These are phyloP conservation scores for Coemansia sp. DNA, from an alignment of 192 early-diverging fungal species.

Conservation along the genomic window DNA sequence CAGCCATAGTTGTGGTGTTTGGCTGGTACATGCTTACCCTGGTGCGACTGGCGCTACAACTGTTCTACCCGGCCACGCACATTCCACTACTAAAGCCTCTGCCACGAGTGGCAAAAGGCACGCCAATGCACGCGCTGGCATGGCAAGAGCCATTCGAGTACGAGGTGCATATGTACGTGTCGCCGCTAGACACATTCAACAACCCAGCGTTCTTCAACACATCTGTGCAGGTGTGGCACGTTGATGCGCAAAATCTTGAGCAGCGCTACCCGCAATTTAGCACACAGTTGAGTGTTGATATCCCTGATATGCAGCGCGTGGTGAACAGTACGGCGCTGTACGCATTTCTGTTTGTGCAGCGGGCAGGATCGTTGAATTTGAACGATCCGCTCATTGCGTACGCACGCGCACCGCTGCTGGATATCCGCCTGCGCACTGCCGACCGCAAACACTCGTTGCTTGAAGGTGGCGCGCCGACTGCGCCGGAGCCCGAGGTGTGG, in stretches of 20 bases:
- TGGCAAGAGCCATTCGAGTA: slow-evolving; percentile 52
- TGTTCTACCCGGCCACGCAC: slow-evolving; percentile 50
- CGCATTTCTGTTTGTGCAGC: slow-evolving; percentile 46
- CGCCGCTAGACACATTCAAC: slow-evolving; percentile 18
- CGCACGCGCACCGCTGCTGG: slow-evolving; percentile 30
- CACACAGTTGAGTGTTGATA: slow-evolving; percentile 11
- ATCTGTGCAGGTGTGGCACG: slow-evolving; percentile 35
- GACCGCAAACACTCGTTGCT: slow-evolving; percentile 36
- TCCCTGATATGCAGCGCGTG: slow-evolving; percentile 20
- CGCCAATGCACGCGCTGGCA: slow-evolving; percentile 23
- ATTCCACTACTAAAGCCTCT: slow-evolving; percentile 40
- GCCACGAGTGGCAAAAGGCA: slow-evolving; percentile 1
- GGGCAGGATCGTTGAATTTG: slow-evolving; percentile 22
- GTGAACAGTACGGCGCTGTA: slow-evolving; percentile 32
- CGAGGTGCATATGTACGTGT: slow-evolving; percentile 43
- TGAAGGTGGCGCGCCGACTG: neutral
- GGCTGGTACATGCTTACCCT: slow-evolving; percentile 33
- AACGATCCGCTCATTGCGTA: slow-evolving; percentile 24
- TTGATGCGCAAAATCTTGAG: slow-evolving; percentile 26
- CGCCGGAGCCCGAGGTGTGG: slow-evolving; percentile 18
- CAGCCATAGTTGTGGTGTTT: slow-evolving; percentile 24
- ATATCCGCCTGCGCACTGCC: slow-evolving; percentile 19
- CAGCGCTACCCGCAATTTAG: slow-evolving; percentile 26
- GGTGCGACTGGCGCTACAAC: slow-evolving; percentile 12
- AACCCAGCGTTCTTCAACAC: slow-evolving; percentile 23